phyloP scores from a whole-genome alignment of 2,329 filamentous ascomycete species.

The Aspergillus caelatus region DNA sequence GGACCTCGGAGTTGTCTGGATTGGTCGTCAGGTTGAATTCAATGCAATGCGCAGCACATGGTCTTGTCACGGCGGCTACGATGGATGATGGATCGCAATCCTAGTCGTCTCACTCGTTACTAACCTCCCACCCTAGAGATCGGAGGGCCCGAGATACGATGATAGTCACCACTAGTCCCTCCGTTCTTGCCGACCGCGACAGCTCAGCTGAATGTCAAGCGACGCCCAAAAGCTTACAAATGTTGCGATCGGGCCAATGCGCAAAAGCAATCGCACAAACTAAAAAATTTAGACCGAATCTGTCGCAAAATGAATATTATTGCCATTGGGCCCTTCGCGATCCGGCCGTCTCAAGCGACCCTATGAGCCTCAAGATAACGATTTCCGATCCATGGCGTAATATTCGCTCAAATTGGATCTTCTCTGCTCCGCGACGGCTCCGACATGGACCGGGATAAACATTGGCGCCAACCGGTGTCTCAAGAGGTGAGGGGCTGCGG shows the following conservation, averaged over 20 bases:
- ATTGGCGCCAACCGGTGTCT: slow-evolving; percentile 18
- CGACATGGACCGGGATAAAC: slow-evolving; percentile 7
- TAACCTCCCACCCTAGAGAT: slow-evolving; percentile 1
- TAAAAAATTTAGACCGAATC: background rate
- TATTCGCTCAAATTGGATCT: slow-evolving; percentile 7
- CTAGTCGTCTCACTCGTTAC: slow-evolving; percentile 8
- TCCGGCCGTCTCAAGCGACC: slow-evolving; percentile 3
- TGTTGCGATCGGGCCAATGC: background rate
- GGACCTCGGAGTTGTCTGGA: slow-evolving; percentile 8
- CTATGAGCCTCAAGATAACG: slow-evolving; percentile 9
- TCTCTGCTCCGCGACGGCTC: slow-evolving; percentile 1
- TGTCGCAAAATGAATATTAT: background rate
- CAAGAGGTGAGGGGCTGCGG: slow-evolving; percentile 20
- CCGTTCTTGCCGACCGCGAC: slow-evolving; percentile 10
- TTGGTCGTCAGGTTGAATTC: slow-evolving; percentile 8
- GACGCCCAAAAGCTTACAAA: background rate
- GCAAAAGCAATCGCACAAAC: background rate
- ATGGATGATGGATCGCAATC: slow-evolving; percentile 13
- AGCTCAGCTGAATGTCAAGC: slow-evolving; percentile 11
- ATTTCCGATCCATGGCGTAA: background rate
- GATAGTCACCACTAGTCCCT: slow-evolving; percentile 6
- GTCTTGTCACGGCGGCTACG: slow-evolving; percentile 12
- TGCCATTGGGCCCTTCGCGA: background rate
- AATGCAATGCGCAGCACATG: slow-evolving; percentile 10
- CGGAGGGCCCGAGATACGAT: slow-evolving; percentile 19